Evolutionary conservation across 2,329 filamentous ascomycete species (phyloP), one percentile per base, ranked within the genome.

Genomic region (Talaromyces sp.): DNA sequence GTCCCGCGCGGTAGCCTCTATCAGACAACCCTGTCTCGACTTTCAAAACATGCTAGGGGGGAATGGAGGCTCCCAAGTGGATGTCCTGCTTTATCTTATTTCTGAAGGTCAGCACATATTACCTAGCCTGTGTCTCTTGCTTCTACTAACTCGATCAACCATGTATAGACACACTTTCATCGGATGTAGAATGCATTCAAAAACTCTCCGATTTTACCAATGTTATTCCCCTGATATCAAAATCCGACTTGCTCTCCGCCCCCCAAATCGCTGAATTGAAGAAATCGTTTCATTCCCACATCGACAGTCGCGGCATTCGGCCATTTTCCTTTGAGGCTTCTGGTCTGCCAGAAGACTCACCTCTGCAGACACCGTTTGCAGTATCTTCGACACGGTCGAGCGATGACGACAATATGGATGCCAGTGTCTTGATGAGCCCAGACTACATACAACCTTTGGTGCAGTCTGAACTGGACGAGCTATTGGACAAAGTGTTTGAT

Each of bases 401-500:
- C 27, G 92, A 97, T 68, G 79, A 87, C 63, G 91, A 96, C 44
- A 87, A 84, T 51, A 96, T 98, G 88, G 94, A 98, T 73, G 94
- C 93, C 18, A 96, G 92, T 69, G 81, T 96, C 0, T 83, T 98
- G 18, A 98, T 98, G 94, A 92, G 88, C 61, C 89, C 93, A 0
- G 90, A 95, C 69, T 98, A 97, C 71, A 81, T 95, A 14, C 89
- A 91, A 64, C 94, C 94, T 0, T 81, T 97, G 4, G 77, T 90
- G 3, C 76, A 85, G 0, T 95, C 92, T 8, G 93, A 98, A 61
- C 84, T 98, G 2, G 70, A 75, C 5, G 75, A 78, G 8, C 80
- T 98, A 1, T 84, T 96, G n/a, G 80, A 86, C 8, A 85, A 85
- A 18, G 79, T 97, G 0, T 93, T 98, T 68, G 88, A 92, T 53